phyloP scores from a whole-genome alignment of 73 alveolate species.

The Paramecium biaurelia region DNA sequence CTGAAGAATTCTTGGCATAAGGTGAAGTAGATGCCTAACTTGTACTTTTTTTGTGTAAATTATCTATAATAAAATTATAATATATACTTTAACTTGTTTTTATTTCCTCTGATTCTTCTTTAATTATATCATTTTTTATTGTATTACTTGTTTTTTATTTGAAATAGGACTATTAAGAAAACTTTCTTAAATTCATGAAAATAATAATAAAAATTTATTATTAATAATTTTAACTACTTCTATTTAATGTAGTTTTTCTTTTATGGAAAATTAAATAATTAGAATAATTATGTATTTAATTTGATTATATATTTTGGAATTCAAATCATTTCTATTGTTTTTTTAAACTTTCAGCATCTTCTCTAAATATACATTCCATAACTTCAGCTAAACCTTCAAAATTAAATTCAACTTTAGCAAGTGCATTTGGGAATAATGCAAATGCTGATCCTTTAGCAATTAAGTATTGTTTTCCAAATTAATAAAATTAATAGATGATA shows the following conservation, averaged over 20 bases:
- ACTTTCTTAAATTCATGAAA: conserved; percentile 20
- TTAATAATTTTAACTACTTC: neutral
- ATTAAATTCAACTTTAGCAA: neutral
- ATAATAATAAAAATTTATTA: neutral
- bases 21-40: neutral
- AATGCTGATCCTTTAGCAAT: neutral
- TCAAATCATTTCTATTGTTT: neutral
- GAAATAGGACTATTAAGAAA: conserved; percentile 2
- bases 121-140: neutral
- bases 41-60: neutral
- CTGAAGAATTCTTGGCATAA: neutral
- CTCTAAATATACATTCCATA: conserved; percentile 15
- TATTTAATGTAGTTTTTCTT: neutral
- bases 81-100: neutral
- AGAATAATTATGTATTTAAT: neutral
- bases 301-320: no score
- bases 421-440: neutral
- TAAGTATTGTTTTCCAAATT: neutral
- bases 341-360: neutral
- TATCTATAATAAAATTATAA: neutral
- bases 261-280: neutral
- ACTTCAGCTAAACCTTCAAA: neutral
- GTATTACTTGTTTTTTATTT: neutral
- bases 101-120: neutral
- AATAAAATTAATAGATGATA: neutral